Conservation (phyloP, 306 rosid species). For the Albizia julibrissin region DNA sequence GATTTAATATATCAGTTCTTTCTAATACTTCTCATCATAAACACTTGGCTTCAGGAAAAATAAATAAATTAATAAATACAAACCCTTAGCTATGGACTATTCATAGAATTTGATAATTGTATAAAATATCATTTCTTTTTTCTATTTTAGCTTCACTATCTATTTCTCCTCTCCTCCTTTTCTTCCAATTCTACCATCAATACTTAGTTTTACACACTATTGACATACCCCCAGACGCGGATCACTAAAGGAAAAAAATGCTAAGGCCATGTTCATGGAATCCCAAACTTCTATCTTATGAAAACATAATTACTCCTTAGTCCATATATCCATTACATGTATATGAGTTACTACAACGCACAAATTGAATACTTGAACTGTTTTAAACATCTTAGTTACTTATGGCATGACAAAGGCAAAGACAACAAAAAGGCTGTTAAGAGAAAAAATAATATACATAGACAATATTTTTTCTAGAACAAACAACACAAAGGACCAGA, state of each 20-base stretch:
- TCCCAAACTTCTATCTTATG: not conserved
- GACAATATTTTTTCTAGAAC: too few relatives aligned
- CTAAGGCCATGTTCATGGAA: not conserved
- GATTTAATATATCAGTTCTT: not conserved
- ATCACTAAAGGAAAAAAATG: not conserved
- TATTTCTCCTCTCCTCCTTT: not conserved
- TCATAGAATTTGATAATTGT: not conserved
- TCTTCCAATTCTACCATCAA: not conserved
- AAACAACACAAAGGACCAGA: conserved; percentile 17
- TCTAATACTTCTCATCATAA: not conserved
- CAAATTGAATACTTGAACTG: not conserved
- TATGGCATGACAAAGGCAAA: conserved; percentile 8
- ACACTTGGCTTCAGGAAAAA: too few relatives aligned
- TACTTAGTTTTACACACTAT: not conserved
- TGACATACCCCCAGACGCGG: not conserved
- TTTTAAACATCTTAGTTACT: not conserved
- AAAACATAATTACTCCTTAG: not conserved
- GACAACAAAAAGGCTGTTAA: not conserved
- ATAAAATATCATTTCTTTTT: not conserved
- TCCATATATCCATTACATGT: not conserved
- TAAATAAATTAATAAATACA: not conserved
- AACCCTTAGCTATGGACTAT: not conserved
- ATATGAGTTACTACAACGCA: conserved; percentile 5
- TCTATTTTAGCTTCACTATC: not conserved
- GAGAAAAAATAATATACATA: not conserved